phyloP scores from a whole-genome alignment of 1,284 basidiomycete species.

The Ustilago bromivora region DNA sequence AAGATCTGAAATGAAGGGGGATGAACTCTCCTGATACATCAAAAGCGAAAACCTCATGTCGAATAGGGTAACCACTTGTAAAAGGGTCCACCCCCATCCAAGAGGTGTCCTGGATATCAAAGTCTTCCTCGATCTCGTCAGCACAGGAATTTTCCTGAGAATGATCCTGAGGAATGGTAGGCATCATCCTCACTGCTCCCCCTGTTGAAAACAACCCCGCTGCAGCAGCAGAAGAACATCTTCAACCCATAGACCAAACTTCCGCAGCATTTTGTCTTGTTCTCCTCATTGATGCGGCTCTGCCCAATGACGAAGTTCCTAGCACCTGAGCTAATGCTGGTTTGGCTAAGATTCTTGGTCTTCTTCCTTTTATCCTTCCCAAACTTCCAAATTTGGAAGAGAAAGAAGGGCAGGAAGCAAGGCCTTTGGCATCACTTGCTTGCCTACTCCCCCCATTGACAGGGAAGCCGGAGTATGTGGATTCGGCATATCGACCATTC shows the following conservation, averaged over 20 bases:
- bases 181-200: conserved; percentile 25
- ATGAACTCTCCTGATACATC: conserved; percentile 24
- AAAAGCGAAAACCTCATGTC: conserved; percentile 20
- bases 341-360: conserved; percentile 19
- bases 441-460: not conserved
- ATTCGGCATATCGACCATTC: conserved; percentile 9
- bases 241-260: conserved; percentile 34
- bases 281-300: conserved; percentile 7
- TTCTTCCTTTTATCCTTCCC: conserved; percentile 4
- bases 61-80: conserved; percentile 9
- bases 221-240: conserved; percentile 31
- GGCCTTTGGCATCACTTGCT: conserved; percentile 2
- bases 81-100: conserved; percentile 26
- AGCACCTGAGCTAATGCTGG: conserved; percentile 21
- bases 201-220: conserved; percentile 5
- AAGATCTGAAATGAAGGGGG: conserved; percentile 21
- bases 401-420: not conserved
- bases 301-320: conserved; percentile 18
- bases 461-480: conserved; percentile 4
- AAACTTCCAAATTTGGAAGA: conserved; percentile 14
- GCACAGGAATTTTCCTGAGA: conserved; percentile 30
- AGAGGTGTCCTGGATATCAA: not conserved
- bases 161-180: conserved; percentile 40
- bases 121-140: conserved; percentile 10
- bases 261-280: not conserved